Conservation (phyloP, 345 rosid genomes). For the Eucalyptus paniculata region DNA sequence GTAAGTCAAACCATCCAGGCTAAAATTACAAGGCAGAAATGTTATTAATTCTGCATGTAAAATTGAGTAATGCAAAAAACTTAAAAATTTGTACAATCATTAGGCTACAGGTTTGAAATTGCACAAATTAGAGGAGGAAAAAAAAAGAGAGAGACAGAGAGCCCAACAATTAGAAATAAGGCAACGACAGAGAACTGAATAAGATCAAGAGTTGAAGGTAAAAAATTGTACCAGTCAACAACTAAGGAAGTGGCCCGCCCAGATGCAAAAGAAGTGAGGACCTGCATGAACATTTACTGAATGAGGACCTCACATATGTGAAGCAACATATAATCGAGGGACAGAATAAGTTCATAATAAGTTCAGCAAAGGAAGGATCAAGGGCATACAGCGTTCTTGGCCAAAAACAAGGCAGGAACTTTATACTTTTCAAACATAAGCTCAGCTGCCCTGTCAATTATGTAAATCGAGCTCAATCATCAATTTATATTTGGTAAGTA, state of each 20-base stretch:
- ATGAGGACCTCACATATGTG: background rate
- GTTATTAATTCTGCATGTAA: background rate
- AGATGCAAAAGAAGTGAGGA: conserved; percentile 94
- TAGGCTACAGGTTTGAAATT: background rate
- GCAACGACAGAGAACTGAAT: background rate
- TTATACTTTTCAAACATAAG: conserved; percentile 95
- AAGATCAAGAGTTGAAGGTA: background rate
- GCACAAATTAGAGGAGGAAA: background rate
- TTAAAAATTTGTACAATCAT: background rate
- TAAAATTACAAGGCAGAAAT: background rate
- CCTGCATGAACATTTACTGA: conserved; percentile 28
- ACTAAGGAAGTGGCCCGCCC: conserved; percentile 99
- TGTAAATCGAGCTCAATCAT: background rate
- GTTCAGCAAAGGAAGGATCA: background rate
- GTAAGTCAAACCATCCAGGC: background rate
- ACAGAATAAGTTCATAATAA: background rate
- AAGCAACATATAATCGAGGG: background rate
- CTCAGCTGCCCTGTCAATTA: conserved; percentile 69
- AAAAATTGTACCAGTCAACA: conserved; percentile 63
- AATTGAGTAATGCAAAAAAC: background rate
- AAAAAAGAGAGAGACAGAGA: background rate
- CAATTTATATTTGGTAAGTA: background rate
- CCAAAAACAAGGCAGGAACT: conserved; percentile 94
- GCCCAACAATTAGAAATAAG: background rate
- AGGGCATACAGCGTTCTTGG: conserved; percentile 88